A percentile compares a stretch with the other conserved stretches of the same genome.
Evolutionary conservation across 352 stramenopile species (phyloP).

Genomic region (Globisporangium parvum): DNA sequence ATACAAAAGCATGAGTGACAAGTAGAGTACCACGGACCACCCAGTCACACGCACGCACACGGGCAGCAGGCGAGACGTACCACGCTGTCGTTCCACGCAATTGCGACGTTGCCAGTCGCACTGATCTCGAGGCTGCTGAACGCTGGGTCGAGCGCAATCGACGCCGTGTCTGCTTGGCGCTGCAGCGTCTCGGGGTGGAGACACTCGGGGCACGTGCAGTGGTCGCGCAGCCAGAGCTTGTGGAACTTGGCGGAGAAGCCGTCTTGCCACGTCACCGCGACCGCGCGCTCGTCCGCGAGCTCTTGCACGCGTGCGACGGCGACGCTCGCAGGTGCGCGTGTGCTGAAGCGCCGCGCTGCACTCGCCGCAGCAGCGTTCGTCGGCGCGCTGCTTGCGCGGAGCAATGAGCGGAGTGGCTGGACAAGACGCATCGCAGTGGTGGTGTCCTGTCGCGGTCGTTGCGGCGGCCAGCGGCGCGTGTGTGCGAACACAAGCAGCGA

Average conservation of each 20-base stretch:
- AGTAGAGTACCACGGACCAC: background rate
- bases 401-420: constrained; percentile 8
- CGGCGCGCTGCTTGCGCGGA: background rate
- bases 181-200: constrained; percentile 68
- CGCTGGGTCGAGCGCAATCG: constrained; percentile 52
- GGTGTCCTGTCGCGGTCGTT: background rate
- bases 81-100: constrained; percentile 54
- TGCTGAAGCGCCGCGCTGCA: background rate
- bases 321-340: background rate
- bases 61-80: constrained; percentile 15
- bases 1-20: background rate
- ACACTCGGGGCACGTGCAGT: constrained; percentile 65
- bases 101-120: constrained; percentile 27
- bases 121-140: constrained; percentile 33
- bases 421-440: constrained; percentile 10
- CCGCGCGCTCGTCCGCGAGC: constrained; percentile 35
- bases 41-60: background rate
- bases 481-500: background rate
- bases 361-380: background rate
- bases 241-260: constrained; percentile 75
- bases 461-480: background rate
- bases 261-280: constrained; percentile 72
- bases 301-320: constrained; percentile 43
- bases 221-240: constrained; percentile 82
- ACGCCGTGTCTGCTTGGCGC: constrained; percentile 72